Evolutionary conservation across 2,329 filamentous ascomycete species (phyloP), one percentile per base, ranked within the genome.

Genomic region (Hansfordia pulvinata): DNA sequence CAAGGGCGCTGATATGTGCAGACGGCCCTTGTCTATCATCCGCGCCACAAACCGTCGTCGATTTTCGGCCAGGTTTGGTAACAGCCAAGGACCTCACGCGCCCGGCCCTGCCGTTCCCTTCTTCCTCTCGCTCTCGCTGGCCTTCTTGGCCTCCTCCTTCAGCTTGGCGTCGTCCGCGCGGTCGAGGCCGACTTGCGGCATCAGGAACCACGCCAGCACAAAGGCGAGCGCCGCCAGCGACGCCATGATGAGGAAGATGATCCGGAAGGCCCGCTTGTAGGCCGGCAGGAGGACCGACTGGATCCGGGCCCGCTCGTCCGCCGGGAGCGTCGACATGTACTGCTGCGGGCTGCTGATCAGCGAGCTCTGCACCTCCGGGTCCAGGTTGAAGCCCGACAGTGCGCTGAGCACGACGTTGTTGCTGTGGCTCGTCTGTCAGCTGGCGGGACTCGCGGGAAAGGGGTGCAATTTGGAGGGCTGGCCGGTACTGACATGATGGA

Each of bases 211-310:
- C 0, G 53, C 49, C 5, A 58, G 23, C 1, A 55, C 24, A 17
- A 58, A 56, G 2, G 47, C 49, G 3, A 52, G 20, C 2, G 42
- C 46, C 2, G 51, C 49, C 10, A 57, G 29, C 2, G 42, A 41
- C 1, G 53, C 52, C 2, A 52, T 50, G 1, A 53, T 33, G 2
- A 54, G 31, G n/a, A 57, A 57, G 20, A 58, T 52, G 6, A 53
- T 37, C 3, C 51, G 41, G 15, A 58, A 58, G 2, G 42, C 49
- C 17, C 37, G 33, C 11, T 42, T 37, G 29, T 58, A 58, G 1
- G 51, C 51, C 1, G 54, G 53, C 2, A 53, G 26, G 2, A 57
- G 36, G 13, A 47, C 34, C 6, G 34, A 38, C 3, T 49, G 41
- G 8, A 55, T 38, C 3, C 28, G 35, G 8, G 42, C 40, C 5